phyloP scores from a whole-genome alignment of 2,329 filamentous ascomycete genomes.

The Fusarium verrucosum region DNA sequence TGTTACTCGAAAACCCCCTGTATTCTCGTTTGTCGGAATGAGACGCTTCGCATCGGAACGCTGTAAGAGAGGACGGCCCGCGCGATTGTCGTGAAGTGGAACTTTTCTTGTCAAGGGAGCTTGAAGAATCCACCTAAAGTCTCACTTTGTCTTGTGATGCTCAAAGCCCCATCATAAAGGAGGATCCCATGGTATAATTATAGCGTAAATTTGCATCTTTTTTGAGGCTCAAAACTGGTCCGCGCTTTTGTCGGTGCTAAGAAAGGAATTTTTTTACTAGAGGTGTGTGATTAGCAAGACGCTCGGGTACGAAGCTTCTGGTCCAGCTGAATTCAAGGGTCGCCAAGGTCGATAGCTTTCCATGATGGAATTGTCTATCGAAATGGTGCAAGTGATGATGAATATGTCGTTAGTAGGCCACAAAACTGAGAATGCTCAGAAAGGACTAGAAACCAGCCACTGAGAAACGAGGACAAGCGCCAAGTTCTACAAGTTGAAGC shows the following conservation, averaged over 20 bases:
- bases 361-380: conserved; percentile 8
- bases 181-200: conserved; percentile 44
- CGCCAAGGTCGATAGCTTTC: conserved; percentile 14
- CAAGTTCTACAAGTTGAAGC: conserved; percentile 2
- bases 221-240: conserved; percentile 42
- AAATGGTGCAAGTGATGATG: conserved; percentile 29
- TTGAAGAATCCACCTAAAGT: conserved; percentile 31
- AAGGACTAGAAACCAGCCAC: conserved; percentile 1
- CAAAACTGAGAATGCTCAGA: not conserved
- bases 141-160: conserved; percentile 39
- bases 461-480: conserved; percentile 6
- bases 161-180: conserved; percentile 30
- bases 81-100: conserved; percentile 30
- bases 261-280: conserved; percentile 13
- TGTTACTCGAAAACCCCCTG: conserved; percentile 8
- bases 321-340: conserved; percentile 16
- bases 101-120: conserved; percentile 19
- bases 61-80: conserved; percentile 14
- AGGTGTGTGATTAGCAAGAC: conserved; percentile 21
- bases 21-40: conserved; percentile 29
- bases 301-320: conserved; percentile 17
- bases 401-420: conserved; percentile 1
- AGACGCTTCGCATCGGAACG: conserved; percentile 31
- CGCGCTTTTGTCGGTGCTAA: conserved; percentile 12
- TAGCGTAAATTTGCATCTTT: conserved; percentile 42